Conservation (phyloP, 441 rosid species). For the Jatropha podagrica region DNA sequence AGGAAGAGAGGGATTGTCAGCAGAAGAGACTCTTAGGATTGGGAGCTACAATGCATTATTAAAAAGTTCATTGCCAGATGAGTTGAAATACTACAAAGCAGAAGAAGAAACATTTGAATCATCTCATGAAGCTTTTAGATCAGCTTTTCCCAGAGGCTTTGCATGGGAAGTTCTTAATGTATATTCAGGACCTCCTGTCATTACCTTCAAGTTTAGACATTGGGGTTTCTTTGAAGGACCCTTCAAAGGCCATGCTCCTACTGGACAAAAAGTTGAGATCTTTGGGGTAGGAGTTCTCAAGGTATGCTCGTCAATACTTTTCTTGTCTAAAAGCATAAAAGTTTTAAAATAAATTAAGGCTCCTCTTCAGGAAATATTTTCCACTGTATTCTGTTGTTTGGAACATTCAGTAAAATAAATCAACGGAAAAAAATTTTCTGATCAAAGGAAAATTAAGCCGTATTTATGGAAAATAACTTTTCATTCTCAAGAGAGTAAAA, state of each 20-base stretch:
- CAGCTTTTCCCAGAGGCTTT: conserved; percentile 79
- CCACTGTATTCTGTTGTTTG: too few relatives aligned
- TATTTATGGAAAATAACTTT: too few relatives aligned
- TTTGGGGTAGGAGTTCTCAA: conserved; percentile 19
- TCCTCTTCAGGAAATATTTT: too few relatives aligned
- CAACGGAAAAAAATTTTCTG: too few relatives aligned
- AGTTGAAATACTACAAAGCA: conserved; percentile 58
- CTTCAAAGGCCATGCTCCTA: conserved; percentile 56
- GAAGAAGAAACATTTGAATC: conserved; percentile 73
- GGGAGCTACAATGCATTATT: conserved; percentile 74
- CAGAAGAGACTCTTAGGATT: conserved; percentile 53
- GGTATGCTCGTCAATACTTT: background rate
- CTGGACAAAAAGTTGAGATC: conserved; percentile 7
- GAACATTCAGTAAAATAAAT: too few relatives aligned
- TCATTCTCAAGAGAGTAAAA: too few relatives aligned
- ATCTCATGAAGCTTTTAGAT: conserved; percentile 56
- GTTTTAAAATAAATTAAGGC: too few relatives aligned
- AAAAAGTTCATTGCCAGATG: conserved; percentile 57
- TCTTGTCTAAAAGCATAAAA: too few relatives aligned
- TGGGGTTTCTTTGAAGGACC: conserved; percentile 90
- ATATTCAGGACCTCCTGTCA: conserved; percentile 32
- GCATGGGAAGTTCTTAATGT: conserved; percentile 60
- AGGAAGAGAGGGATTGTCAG: conserved; percentile 69
- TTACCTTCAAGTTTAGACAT: conserved; percentile 74
- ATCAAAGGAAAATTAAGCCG: too few relatives aligned